Evolutionary conservation across 108 stramenopile species (phyloP).

Genomic region (Nitzschia sp.): DNA sequence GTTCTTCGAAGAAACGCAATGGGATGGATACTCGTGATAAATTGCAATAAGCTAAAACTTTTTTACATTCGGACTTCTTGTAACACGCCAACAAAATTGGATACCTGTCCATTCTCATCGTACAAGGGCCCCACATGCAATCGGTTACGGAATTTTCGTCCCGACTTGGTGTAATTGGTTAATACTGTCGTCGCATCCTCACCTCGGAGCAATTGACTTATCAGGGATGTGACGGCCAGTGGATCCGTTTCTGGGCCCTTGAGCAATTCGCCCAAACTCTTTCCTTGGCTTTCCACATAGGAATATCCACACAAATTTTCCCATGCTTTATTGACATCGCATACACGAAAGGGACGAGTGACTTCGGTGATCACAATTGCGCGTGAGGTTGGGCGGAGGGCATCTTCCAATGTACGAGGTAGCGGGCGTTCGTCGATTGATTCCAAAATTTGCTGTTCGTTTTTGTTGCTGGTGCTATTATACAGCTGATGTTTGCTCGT

Average conservation of each 20-base stretch:
- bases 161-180: constrained; percentile 75
- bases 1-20: no score
- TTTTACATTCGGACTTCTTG: constrained; percentile 45
- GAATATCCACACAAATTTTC: constrained; percentile 71
- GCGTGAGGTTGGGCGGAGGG: constrained; percentile 29
- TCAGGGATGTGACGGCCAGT: constrained; percentile 49
- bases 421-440: constrained; percentile 17
- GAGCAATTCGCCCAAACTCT: constrained; percentile 54
- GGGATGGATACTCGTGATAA: no score
- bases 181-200: constrained; percentile 69
- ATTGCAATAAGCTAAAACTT: no score
- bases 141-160: constrained; percentile 66
- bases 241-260: constrained; percentile 70
- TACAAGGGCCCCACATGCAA: constrained; percentile 65
- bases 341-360: constrained; percentile 60
- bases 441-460: background rate
- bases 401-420: constrained; percentile 44
- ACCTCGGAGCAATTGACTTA: constrained; percentile 51
- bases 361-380: constrained; percentile 77
- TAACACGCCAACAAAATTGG: constrained; percentile 77
- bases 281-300: constrained; percentile 57
- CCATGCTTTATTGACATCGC: constrained; percentile 76
- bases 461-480: background rate
- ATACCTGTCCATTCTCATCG: constrained; percentile 54
- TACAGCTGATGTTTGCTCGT: constrained; percentile 9